Percentiles rank a stretch among this genome's conserved stretches.
phyloP scores from a whole-genome alignment of 306 rosid genomes.

The Potentilla sterilis region DNA sequence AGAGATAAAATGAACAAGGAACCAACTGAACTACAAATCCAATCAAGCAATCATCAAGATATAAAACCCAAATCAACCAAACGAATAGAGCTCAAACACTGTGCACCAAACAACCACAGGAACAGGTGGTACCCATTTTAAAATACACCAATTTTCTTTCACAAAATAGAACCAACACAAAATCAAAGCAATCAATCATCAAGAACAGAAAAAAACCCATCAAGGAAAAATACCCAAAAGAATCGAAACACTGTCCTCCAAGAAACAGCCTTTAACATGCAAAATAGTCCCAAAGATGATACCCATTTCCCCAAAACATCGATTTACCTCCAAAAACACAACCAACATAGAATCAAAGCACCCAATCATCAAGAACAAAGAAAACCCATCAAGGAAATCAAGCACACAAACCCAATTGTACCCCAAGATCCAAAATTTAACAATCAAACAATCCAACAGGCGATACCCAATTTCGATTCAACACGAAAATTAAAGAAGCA shows the following conservation, averaged over 20 bases:
- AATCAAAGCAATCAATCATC: background rate
- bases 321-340: too few species aligned
- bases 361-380: background rate
- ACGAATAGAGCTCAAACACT: background rate
- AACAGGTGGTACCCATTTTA: background rate
- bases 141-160: background rate
- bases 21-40: background rate
- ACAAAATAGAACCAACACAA: background rate
- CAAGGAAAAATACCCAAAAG: background rate
- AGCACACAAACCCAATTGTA: too few species aligned
- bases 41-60: background rate
- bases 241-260: background rate
- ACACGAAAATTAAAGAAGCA: background rate
- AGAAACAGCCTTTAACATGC: background rate
- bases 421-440: background rate
- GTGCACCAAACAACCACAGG: background rate
- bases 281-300: background rate
- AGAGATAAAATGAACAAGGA: background rate
- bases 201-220: background rate
- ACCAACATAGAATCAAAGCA: background rate
- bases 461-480: background rate
- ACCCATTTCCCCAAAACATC: background rate
- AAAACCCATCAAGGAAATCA: background rate
- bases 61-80: background rate
- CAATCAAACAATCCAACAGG: background rate